These are phyloP conservation scores for Colletotrichum acutatum DNA, from an alignment of 2,329 filamentous ascomycete genomes.

Conservation along the genomic window DNA sequence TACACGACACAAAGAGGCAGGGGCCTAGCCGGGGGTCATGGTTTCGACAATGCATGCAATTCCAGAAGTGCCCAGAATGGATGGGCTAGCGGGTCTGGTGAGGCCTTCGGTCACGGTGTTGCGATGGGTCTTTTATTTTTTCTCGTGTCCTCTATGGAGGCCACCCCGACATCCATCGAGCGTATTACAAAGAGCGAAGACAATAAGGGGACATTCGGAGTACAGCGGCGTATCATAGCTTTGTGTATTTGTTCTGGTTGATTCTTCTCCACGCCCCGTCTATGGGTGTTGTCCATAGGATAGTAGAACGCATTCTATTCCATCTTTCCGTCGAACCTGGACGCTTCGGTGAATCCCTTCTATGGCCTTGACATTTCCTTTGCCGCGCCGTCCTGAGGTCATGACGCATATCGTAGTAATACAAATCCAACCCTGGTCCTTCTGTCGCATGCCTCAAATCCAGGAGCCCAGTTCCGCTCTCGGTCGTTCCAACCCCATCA, in stretches of 20 bases:
- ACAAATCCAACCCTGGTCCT: constrained; percentile 16
- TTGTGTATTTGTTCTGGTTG: constrained; percentile 37
- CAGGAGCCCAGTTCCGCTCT: background rate
- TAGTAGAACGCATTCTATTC: constrained; percentile 35
- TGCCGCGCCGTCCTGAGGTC: constrained; percentile 16
- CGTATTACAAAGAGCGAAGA: constrained; percentile 38
- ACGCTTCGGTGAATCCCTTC: constrained; percentile 10
- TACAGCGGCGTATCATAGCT: constrained; percentile 41
- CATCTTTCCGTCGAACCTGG: constrained; percentile 1
- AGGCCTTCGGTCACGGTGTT: constrained; percentile 25
- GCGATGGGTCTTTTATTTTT: constrained; percentile 26
- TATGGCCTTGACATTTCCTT: constrained; percentile 5
- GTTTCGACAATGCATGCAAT: constrained; percentile 25
- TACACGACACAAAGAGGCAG: constrained; percentile 3
- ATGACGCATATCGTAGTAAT: constrained; percentile 25
- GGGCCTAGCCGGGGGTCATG: background rate
- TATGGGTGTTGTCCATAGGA: constrained; percentile 35
- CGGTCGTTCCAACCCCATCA: background rate
- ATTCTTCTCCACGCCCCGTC: constrained; percentile 34
- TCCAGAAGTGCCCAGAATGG: constrained; percentile 27
- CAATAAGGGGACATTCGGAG: constrained; percentile 38
- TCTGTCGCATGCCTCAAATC: constrained; percentile 12
- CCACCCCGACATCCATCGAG: constrained; percentile 27
- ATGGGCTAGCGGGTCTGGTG: constrained; percentile 25
- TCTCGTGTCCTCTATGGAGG: constrained; percentile 30